These are phyloP conservation scores for Plasmodium reichenowi DNA, from an alignment of 169 alveolate species.

Conservation along the genomic window DNA sequence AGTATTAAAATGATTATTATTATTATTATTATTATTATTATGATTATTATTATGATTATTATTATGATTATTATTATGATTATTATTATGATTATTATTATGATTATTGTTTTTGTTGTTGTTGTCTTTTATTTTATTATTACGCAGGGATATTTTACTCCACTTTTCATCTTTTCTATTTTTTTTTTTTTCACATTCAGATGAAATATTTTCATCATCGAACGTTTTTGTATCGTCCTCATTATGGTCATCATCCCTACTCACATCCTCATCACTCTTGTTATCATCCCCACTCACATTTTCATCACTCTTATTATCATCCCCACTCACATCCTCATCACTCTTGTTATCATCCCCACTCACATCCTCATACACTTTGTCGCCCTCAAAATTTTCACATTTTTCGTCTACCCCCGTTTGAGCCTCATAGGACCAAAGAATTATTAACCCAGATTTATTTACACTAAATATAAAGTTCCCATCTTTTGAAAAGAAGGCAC, in stretches of 20 bases:
- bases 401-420: not conserved
- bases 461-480: constrained; percentile 86
- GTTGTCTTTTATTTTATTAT: no score
- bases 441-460: constrained; percentile 88
- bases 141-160: no score
- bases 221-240: not conserved
- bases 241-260: not conserved
- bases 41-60: no score
- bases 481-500: constrained; percentile 87
- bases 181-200: not conserved
- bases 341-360: not conserved
- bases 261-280: not conserved
- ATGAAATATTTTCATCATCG: not conserved
- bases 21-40: no score
- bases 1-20: no score
- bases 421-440: constrained; percentile 82
- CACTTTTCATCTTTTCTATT: not conserved
- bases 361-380: constrained; percentile 4
- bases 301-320: not conserved
- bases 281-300: not conserved
- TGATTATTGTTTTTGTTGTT: no score
- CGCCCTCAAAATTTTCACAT: not conserved
- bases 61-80: no score
- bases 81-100: no score
- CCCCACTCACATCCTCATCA: not conserved